Evolutionary conservation across 345 rosid species (phyloP), one percentile per base, ranked within the genome.

Genomic region (Litchi chinensis): DNA sequence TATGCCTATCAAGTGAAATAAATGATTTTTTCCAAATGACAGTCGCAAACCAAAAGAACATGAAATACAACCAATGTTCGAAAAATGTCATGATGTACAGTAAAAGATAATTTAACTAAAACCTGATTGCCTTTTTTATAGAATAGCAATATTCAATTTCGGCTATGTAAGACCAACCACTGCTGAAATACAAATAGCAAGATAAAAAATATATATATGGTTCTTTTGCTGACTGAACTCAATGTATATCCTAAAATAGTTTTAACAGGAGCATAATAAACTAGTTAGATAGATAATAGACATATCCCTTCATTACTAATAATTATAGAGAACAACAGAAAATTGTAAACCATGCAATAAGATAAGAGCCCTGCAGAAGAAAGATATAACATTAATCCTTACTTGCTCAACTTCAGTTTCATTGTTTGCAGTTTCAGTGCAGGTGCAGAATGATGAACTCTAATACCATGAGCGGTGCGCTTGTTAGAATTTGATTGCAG

Each of bases 321-420:
- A 16, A n/a, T 54, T 15, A 16, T 54, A 16, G 59, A 54, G 59
- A 54, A 15, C 40, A 48, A 28, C 8, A 48, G 62, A 65, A 32
- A 22, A 44, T 26, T 46, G 43, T 5, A 10, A 68, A 71, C 50
- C 79, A 19, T 70, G 71, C 65, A 75, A 79, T 18, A 66, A 13
- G 26, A 71, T 68, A 73, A 48, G 65, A 67, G 18, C 8, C 21
- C 65, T 43, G 56, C 54, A 65, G 32, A 74, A 64, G 60, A 67
- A 74, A 67, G 54, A 67, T 68, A 78, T 10, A 59, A 66, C 26
- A 73, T 78, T 50, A 52, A 62, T 70, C 37, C 99, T 83, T 91
- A 96, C 99, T 96, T 94, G 99, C 97, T 96, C 87, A 96, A 85
- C 89, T 93, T 96, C 82, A 84, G 81, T 86, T 96, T 94, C 91